Conservation (phyloP, 805 yeast genomes). For the Saccharomycopsis sp. region DNA sequence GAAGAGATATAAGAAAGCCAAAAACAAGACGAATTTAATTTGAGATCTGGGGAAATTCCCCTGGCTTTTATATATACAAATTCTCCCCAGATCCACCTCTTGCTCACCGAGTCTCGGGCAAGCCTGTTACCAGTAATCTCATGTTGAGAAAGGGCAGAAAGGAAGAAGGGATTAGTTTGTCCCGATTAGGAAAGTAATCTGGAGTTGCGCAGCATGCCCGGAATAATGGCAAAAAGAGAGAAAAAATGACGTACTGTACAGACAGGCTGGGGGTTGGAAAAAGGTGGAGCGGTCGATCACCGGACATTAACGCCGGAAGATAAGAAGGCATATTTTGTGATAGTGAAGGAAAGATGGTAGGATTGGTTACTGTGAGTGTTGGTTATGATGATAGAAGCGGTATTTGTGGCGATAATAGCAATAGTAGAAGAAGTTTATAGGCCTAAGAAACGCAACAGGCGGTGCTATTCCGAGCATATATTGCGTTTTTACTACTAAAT, state of each 20-base stretch:
- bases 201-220: background rate
- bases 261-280: no score
- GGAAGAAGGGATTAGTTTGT: background rate
- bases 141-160: background rate
- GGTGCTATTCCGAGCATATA: background rate
- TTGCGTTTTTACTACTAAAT: background rate
- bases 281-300: background rate
- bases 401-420: no score
- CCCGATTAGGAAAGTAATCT: constrained; percentile 3
- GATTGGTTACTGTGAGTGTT: no score
- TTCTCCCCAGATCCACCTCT: background rate
- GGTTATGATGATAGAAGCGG: no score
- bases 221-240: background rate
- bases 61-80: background rate
- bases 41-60: background rate
- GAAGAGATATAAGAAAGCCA: background rate
- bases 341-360: no score
- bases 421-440: no score
- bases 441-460: no score
- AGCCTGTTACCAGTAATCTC: background rate
- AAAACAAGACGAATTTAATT: background rate
- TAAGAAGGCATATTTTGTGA: background rate
- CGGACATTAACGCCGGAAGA: background rate
- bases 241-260: background rate
- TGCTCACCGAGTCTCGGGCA: background rate